phyloP scores from a whole-genome alignment of 2,329 filamentous ascomycete genomes.

The Pseudogymnoascus sp. region DNA sequence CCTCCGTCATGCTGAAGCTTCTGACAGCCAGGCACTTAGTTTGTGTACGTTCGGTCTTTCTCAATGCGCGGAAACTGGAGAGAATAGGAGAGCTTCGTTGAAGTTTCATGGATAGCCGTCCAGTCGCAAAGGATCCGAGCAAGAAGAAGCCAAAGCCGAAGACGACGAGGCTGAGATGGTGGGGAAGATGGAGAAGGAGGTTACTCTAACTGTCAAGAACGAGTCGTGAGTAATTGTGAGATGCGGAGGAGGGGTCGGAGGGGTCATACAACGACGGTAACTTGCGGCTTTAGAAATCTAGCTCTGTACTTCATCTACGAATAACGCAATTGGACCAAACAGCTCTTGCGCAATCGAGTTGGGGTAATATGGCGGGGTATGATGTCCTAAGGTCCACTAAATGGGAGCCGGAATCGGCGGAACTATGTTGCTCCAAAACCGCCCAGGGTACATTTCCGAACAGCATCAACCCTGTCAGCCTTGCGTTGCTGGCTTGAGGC shows the following conservation, averaged over 20 bases:
- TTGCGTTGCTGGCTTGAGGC: background rate
- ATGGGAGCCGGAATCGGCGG: background rate
- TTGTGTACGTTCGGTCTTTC: background rate
- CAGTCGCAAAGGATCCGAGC: background rate
- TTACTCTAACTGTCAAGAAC: background rate
- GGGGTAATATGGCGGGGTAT: slow-evolving; percentile 6
- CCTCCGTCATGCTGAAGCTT: slow-evolving; percentile 23
- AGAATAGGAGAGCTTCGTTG: background rate
- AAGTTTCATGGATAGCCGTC: slow-evolving; percentile 1
- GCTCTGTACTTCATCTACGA: background rate
- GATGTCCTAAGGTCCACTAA: slow-evolving; percentile 2
- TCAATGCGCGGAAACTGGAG: background rate
- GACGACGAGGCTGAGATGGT: background rate
- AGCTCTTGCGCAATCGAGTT: slow-evolving; percentile 1
- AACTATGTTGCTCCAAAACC: background rate
- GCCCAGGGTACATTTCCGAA: background rate
- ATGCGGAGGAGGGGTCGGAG: too few relatives aligned
- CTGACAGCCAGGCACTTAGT: background rate
- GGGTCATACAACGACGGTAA: background rate
- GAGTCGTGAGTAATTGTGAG: background rate
- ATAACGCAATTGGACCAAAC: background rate
- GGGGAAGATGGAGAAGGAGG: background rate
- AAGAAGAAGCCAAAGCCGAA: background rate
- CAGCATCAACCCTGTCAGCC: background rate
- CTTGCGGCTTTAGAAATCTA: slow-evolving; percentile 3